Evolutionary conservation across 495 filamentous ascomycete genomes (phyloP).

Genomic region (Halenospora varia): DNA sequence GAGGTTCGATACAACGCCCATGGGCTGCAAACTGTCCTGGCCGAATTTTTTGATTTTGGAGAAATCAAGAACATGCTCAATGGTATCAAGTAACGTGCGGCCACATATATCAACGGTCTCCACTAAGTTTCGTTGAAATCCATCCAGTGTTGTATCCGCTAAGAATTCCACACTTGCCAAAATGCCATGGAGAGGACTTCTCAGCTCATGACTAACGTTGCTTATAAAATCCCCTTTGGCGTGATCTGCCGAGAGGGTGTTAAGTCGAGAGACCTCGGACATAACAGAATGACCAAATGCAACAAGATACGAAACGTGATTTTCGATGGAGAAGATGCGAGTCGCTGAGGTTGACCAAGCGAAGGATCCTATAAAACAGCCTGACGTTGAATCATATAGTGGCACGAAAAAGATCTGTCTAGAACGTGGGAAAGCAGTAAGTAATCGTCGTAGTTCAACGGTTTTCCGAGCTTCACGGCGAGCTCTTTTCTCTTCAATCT

Average conservation of each 20-base stretch:
- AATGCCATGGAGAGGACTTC: conserved; percentile 60
- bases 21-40: conserved; percentile 6
- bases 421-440: conserved; percentile 12
- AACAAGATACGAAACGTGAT: conserved; percentile 48
- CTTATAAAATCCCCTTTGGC: conserved; percentile 66
- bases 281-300: conserved; percentile 49
- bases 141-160: conserved; percentile 46
- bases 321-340: conserved; percentile 35
- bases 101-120: conserved; percentile 65
- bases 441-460: conserved; percentile 7
- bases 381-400: conserved; percentile 14
- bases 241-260: conserved; percentile 35
- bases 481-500: conserved; percentile 19
- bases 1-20: conserved; percentile 8
- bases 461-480: conserved; percentile 1
- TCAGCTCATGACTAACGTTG: conserved; percentile 72
- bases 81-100: conserved; percentile 66
- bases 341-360: conserved; percentile 50
- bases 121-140: conserved; percentile 46
- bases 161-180: conserved; percentile 65
- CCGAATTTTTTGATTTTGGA: conserved; percentile 44
- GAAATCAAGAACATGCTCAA: conserved; percentile 67
- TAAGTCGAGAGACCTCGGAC: conserved; percentile 49
- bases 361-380: conserved; percentile 34
- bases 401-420: conserved; percentile 14